Base-by-base conservation (phyloP, 148 eudicot genomes). In the Pouteria glomerata region DNA sequence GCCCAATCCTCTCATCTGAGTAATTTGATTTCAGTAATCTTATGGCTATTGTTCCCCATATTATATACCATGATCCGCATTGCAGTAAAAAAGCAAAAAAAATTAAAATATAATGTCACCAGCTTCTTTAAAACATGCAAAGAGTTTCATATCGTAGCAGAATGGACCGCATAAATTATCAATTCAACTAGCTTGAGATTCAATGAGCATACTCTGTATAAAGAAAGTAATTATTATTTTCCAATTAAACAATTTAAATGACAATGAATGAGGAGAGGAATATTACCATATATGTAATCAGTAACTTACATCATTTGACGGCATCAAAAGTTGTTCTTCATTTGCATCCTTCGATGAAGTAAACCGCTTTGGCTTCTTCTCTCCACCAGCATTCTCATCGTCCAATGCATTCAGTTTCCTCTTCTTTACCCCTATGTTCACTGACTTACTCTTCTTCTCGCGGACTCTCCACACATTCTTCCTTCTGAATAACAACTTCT, bases 391-490 rank as follows among this genome's bases (percentile, higher is more conserved):
- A 55, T 66, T 76, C 45, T 52, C 77, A 57, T 53, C 59, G 18
- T 37, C 74, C 59, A 56, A 65, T 13, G 51, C 39, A 66, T 51
- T 51, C 34, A 42, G 64, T 64, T 80, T 87, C 80, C 86, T 84
- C 80, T 82, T 85, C 85, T 87, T 88, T 33, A 71, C 78, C 56
- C 74, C 74, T 45, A 41, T 61, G 24, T 51, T 79, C 61, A 37
- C 62, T 4, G 74, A 68, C 77, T 80, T 80, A 42, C 75, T 33
- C 73, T 81, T 88, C 82, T 85, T 88, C 72, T 93, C 96, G 15
- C 86, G 81, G 67, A 90, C 86, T 48, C 83, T 87, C 98, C 98
- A 93, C 73, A 85, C 87, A 83, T 83, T 88, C 74, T 90, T 90
- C 74, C 83, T 90, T 79, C 93, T 83, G 63, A 79, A 93, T 57